Evolutionary conservation across 305 asterid genomes (phyloP).

Genomic region (Fraxinus ornus): DNA sequence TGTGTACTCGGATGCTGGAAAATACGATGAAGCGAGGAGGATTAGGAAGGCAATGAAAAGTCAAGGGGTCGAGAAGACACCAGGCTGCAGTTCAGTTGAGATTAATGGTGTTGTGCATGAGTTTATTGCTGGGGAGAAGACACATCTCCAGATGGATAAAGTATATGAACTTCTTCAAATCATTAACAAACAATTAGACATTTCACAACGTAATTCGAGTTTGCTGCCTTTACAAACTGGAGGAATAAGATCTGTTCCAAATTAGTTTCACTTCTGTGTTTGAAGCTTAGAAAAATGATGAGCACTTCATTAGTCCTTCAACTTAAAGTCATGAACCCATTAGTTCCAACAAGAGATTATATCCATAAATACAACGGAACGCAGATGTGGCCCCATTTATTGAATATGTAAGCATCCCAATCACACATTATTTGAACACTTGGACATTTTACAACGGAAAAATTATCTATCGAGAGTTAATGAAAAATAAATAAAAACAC

Average conservation of each 20-base stretch:
- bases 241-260: background rate
- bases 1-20: slow-evolving; percentile 53
- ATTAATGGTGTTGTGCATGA: slow-evolving; percentile 58
- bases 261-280: background rate
- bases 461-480: too few relatives aligned
- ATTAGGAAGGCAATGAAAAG: slow-evolving; percentile 55
- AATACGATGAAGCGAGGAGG: slow-evolving; percentile 40
- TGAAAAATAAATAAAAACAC: too few relatives aligned
- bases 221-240: background rate
- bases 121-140: slow-evolving; percentile 63
- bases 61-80: slow-evolving; percentile 60
- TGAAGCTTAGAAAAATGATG: background rate
- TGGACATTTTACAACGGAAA: too few relatives aligned
- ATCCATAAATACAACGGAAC: too few relatives aligned
- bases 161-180: slow-evolving; percentile 34
- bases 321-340: too few relatives aligned
- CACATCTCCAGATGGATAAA: slow-evolving; percentile 36
- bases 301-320: too few relatives aligned
- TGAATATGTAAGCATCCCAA: too few relatives aligned
- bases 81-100: slow-evolving; percentile 78
- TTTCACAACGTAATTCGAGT: slow-evolving; percentile 18
- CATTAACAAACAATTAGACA: slow-evolving; percentile 36
- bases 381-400: too few relatives aligned
- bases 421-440: too few relatives aligned
- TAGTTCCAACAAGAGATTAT: too few relatives aligned